Conservation (phyloP, 805 yeast genomes). For the Debaryomyces maramus region DNA sequence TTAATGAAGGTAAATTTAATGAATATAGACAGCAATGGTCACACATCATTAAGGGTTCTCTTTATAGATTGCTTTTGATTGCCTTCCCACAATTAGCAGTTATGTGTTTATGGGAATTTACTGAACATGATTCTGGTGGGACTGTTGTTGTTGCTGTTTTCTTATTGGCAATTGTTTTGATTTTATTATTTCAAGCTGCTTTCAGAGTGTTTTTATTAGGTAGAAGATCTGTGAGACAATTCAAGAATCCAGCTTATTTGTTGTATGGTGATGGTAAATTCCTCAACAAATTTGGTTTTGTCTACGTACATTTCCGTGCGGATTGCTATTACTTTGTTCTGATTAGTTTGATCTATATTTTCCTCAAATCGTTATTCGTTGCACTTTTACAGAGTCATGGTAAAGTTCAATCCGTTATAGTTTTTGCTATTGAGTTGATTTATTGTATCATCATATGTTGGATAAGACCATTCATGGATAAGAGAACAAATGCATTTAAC, state of each 20-base stretch:
- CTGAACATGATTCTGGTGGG: constrained; percentile 81
- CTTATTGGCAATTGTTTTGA: constrained; percentile 56
- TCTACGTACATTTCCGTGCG: constrained; percentile 90
- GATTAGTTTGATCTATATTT: constrained; percentile 61
- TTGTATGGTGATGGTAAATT: constrained; percentile 80
- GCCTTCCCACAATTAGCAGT: constrained; percentile 87
- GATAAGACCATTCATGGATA: constrained; percentile 90
- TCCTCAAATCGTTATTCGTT: constrained; percentile 77
- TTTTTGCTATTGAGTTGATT: constrained; percentile 72
- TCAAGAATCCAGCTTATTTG: constrained; percentile 89
- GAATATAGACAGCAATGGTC: constrained; percentile 85
- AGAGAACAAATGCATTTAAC: constrained; percentile 90
- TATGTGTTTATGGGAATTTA: constrained; percentile 86
- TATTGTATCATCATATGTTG: constrained; percentile 67
- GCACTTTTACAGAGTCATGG: constrained; percentile 84
- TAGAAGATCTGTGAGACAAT: constrained; percentile 63
- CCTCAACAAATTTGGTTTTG: constrained; percentile 85
- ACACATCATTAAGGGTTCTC: constrained; percentile 80
- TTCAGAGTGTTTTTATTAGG: constrained; percentile 75
- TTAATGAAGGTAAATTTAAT: constrained; percentile 64
- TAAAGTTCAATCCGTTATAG: constrained; percentile 73
- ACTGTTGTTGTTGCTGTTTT: constrained; percentile 76
- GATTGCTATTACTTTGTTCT: constrained; percentile 80
- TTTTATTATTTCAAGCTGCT: constrained; percentile 71
- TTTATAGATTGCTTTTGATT: constrained; percentile 78